Conservation (phyloP, 768 basidiomycete genomes). For the Pleurotus djamor region DNA sequence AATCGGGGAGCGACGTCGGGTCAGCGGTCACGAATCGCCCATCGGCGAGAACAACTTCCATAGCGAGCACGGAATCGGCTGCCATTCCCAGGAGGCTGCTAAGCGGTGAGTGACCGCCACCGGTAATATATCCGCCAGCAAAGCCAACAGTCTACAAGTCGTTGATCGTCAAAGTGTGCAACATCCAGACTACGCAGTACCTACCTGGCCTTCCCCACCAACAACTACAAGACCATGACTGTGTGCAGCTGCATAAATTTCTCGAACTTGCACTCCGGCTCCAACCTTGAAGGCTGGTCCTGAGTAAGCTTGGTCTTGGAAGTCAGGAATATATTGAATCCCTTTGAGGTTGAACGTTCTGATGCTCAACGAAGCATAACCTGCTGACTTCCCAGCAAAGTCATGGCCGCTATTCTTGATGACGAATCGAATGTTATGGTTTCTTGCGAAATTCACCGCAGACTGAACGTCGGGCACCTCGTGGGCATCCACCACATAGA, state of each 20-base stretch:
- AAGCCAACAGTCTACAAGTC: conserved; percentile 17
- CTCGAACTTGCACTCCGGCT: conserved; percentile 20
- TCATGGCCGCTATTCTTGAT: conserved; percentile 33
- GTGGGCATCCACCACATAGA: neutral
- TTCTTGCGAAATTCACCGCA: conserved; percentile 23
- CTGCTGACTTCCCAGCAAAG: conserved; percentile 30
- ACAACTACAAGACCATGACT: conserved; percentile 20
- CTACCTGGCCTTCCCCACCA: conserved; percentile 18
- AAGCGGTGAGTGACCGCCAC: conserved; percentile 26
- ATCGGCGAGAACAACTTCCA: conserved; percentile 24
- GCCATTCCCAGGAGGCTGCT: conserved; percentile 21
- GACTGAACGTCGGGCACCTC: conserved; percentile 12
- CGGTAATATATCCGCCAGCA: conserved; percentile 31
- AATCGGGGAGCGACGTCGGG: conserved; percentile 21
- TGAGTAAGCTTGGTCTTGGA: conserved; percentile 12
- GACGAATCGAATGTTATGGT: conserved; percentile 24
- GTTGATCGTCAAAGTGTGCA: neutral
- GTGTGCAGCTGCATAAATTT: conserved; percentile 17
- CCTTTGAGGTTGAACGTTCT: conserved; percentile 25
- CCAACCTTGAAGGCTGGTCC: conserved; percentile 26
- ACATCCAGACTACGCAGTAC: neutral
- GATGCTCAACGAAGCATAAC: conserved; percentile 25
- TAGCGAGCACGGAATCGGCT: conserved; percentile 18
- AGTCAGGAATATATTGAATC: conserved; percentile 18
- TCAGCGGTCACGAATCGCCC: conserved; percentile 22